Base-by-base conservation (phyloP, 2,329 filamentous ascomycete species). In the Arachnopeziza araneosa region DNA sequence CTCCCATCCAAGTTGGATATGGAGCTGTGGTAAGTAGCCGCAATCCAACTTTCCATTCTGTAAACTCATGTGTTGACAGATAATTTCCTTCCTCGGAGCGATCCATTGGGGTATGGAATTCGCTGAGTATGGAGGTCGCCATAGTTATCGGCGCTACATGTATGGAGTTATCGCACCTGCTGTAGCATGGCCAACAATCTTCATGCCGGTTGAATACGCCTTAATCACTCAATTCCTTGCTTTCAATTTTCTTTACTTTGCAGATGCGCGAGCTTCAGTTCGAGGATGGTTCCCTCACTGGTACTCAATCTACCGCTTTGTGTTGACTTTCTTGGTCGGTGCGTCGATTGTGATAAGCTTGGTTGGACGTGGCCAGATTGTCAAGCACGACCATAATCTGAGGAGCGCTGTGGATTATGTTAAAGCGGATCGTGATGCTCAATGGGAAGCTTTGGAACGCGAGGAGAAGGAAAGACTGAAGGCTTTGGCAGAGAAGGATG, bases 91-190 rank as follows among this genome's bases (percentile, higher is more conserved):
- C 80, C 83, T 97, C 1, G 93, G 93, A 52, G 93, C 93, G 36
- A 87, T 96, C 69, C 93, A 97, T 75, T 97, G 84, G 93, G 93
- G 93, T 59, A 80, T 96, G 21, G 92, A 96, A 75, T 96, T 88
- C 74, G 89, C 89, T 55, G 82, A 83, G 78, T 87, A 80, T 73
- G 77, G 87, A 75, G 75, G 83, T 70, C 69, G 82, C 63, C 87
- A 89, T 60, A 89, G 90, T 57, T 90, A 89, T 68, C 85, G 85
- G 68, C 88, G 93, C 64, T 97, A 96, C 73, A 85, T 85, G n/a
- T 85, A 92, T 66, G 93, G 93, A 68, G 85, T 96, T 17, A 72
- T 90, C 52, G 88, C 91, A 6, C 88, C 93, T 0, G 84, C 89
- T 52, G 77, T 95, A 23, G 93, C 93, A 53, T 97, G 93, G 93